Evolutionary conservation across 441 rosid genomes (phyloP).

Genomic region (Capsella rubella): DNA sequence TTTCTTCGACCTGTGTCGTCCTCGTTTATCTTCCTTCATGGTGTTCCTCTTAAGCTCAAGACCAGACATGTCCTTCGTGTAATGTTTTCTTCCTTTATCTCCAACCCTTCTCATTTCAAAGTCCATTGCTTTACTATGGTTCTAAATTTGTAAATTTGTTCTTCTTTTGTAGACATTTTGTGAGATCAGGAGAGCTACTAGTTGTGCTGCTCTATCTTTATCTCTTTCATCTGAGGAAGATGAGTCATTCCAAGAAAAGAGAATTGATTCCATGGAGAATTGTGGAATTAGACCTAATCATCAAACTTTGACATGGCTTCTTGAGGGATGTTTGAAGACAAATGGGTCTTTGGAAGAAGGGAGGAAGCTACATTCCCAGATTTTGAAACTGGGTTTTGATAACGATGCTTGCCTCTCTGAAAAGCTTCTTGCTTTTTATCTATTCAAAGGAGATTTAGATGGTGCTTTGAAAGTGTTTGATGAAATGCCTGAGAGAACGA

Average conservation of each 20-base stretch:
- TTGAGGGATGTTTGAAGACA: slow-evolving; percentile 59
- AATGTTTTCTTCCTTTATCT: background rate
- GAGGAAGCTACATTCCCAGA: slow-evolving; percentile 64
- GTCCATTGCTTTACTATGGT: slow-evolving; percentile 6
- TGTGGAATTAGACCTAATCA: slow-evolving; percentile 57
- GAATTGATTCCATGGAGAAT: slow-evolving; percentile 50
- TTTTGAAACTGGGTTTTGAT: slow-evolving; percentile 64
- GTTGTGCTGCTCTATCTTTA: slow-evolving; percentile 39
- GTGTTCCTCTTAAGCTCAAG: slow-evolving; percentile 48
- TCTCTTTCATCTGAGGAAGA: slow-evolving; percentile 46
- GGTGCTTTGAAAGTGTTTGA: slow-evolving; percentile 66
- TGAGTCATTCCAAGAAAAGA: slow-evolving; percentile 40
- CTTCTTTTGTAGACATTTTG: slow-evolving; percentile 47
- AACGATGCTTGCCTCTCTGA: slow-evolving; percentile 49
- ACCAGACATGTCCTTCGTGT: slow-evolving; percentile 16
- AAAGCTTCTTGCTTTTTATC: slow-evolving; percentile 58
- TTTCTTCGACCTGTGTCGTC: slow-evolving; percentile 46
- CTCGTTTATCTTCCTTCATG: slow-evolving; percentile 44
- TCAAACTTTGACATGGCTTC: slow-evolving; percentile 64
- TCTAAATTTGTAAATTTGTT: background rate
- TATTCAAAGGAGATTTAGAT: slow-evolving; percentile 52
- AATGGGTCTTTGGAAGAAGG: slow-evolving; percentile 56
- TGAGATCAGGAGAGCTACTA: slow-evolving; percentile 43
- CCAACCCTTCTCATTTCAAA: background rate
- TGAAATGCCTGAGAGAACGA: slow-evolving; percentile 66